These are phyloP conservation scores for Actinomucor elegans DNA, from an alignment of 371 early-diverging fungal species.

Conservation along the genomic window DNA sequence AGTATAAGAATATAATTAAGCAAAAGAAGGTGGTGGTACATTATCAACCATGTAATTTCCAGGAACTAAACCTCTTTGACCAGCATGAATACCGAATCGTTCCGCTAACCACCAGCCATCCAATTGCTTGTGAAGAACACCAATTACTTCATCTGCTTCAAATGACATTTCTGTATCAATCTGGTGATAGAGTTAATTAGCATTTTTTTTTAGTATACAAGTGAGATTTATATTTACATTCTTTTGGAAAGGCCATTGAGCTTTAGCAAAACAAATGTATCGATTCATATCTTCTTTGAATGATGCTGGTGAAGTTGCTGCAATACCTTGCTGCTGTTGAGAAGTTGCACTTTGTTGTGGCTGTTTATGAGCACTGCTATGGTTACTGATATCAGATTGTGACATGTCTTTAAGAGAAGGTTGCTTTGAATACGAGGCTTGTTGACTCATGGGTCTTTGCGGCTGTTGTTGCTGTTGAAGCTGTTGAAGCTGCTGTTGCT, in stretches of 20 bases:
- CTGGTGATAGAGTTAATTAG: too few species aligned
- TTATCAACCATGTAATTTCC: constrained; percentile 44
- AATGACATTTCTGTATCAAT: constrained; percentile 46
- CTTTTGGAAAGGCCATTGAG: constrained; percentile 38
- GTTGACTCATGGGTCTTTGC: not conserved
- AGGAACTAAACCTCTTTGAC: constrained; percentile 43
- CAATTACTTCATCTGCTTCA: constrained; percentile 37
- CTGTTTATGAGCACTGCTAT: too few species aligned
- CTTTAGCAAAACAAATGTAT: constrained; percentile 21
- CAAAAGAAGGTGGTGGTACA: not conserved
- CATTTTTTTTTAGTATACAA: too few species aligned
- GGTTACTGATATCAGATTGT: too few species aligned
- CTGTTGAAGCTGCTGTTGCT: not conserved
- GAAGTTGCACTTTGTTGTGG: not conserved
- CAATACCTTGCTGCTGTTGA: not conserved
- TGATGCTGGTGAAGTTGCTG: not conserved
- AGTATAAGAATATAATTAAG: too few species aligned
- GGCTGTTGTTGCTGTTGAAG: not conserved
- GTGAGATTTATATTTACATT: constrained; percentile 15
- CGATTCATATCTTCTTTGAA: not conserved
- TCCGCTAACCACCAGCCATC: constrained; percentile 59
- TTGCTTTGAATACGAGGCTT: not conserved
- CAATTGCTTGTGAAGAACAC: constrained; percentile 37
- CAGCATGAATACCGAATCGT: constrained; percentile 19
- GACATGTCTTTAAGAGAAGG: not conserved